Base-by-base conservation (phyloP, 345 rosid species). In the Arabidopsis arenosa region DNA sequence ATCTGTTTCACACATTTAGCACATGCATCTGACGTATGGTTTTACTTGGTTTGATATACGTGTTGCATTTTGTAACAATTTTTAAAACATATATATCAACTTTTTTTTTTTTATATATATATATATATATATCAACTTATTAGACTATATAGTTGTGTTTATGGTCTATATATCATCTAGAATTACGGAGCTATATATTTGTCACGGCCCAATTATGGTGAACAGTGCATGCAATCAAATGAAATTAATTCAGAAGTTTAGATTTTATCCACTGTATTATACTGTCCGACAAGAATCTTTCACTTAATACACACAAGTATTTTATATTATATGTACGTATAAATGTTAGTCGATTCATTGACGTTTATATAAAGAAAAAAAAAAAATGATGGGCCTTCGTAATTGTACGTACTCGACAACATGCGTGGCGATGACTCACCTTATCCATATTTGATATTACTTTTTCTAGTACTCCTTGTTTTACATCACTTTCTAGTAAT, bases 341-440 rank as follows among this genome's bases (percentile, higher is more conserved):
- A 52, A 13, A 30, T 54, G 39, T 32, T 56, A 33, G 41, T 36
- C 60, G 37, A 58, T 67, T 59, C 7, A 18, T 1, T 67, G 74
- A 75, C 68, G 74, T 49, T 28, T 28, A 28, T 4, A 45, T 2
- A 6, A 53, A 68, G 18, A 43, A 41, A 18, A 17, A 14, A 9
- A 40, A 21, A 32, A 41, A 35, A 6, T 41, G 56, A 57, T 65
- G 72, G 80, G 67, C 67, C 72, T 71, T 44, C 33, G 61, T 56
- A 56, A 37, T 59, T 71, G 76, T 65, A 72, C 73, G 63, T 57
- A 77, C 67, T 71, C 67, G 73, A 71, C 76, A 77, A 77, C 73
- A 72, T 64, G 63, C 81, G 81, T 77, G 81, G 77, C 81, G 32
- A 33, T 72, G 81, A 77, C 77, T 77, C 77, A 77, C 54, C 80